Evolutionary conservation across 1,139 yeast genomes (phyloP).

Genomic region (Blastobotrys serpentis): DNA sequence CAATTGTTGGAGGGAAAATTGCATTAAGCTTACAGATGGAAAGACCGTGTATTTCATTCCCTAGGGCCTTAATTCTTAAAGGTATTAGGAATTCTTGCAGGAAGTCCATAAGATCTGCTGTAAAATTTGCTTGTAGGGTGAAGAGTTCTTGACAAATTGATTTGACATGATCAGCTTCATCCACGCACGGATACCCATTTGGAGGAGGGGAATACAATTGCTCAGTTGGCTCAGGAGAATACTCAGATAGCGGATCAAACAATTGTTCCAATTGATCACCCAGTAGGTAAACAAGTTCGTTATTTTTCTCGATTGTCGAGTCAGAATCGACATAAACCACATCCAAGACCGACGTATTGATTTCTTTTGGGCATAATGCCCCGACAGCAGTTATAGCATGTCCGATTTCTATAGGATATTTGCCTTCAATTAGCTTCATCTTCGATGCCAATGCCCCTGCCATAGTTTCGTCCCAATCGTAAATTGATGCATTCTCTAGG

Average conservation of each 20-base stretch:
- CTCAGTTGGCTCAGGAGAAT: conserved; percentile 85
- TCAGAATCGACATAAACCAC: conserved; percentile 64
- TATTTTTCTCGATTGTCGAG: conserved; percentile 60
- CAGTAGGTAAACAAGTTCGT: conserved; percentile 65
- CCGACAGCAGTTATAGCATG: conserved; percentile 53
- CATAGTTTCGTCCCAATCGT: conserved; percentile 64
- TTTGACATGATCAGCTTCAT: conserved; percentile 28
- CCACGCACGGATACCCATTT: background rate
- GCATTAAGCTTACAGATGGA: conserved; percentile 66
- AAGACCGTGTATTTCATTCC: conserved; percentile 43
- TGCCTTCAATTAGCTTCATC: conserved; percentile 52
- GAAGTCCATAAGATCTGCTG: conserved; percentile 68
- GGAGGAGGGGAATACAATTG: conserved; percentile 58
- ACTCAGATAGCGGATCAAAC: conserved; percentile 86
- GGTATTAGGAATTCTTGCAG: conserved; percentile 79
- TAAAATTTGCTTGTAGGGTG: conserved; percentile 68
- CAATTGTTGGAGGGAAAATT: conserved; percentile 91
- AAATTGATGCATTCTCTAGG: conserved; percentile 17
- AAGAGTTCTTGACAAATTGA: conserved; percentile 66
- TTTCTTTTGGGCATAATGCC: conserved; percentile 52
- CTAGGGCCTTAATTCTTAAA: conserved; percentile 64
- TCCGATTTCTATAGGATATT: conserved; percentile 60
- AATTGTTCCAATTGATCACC: conserved; percentile 87
- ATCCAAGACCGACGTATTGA: conserved; percentile 63
- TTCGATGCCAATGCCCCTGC: conserved; percentile 72